These are phyloP conservation scores for Vanilla planifolia DNA, from an alignment of 106 monocot genomes.

Conservation along the genomic window DNA sequence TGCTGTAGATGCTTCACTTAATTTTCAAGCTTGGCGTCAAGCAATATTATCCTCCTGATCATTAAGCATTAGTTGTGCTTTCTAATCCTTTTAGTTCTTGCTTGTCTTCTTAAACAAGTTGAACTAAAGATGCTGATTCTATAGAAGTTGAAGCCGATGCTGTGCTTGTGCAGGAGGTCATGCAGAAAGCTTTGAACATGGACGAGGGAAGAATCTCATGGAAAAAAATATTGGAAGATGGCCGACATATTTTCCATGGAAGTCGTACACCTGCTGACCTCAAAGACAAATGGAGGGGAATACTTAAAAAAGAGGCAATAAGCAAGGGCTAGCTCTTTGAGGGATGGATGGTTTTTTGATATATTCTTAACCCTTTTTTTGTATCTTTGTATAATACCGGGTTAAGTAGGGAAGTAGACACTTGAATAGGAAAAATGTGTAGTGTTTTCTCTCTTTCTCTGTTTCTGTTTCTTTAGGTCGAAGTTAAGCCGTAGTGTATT, in stretches of 20 bases:
- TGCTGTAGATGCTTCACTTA: not conserved
- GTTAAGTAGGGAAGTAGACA: too few relatives aligned
- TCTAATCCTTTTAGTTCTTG: not conserved
- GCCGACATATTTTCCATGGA: not conserved
- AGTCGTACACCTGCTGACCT: conserved; percentile 1
- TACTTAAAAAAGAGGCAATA: not conserved
- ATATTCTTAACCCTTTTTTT: too few relatives aligned
- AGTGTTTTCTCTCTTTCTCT: too few relatives aligned
- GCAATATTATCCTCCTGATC: too few relatives aligned
- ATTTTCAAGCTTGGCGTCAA: not conserved
- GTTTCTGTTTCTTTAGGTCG: too few relatives aligned
- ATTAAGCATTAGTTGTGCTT: too few relatives aligned
- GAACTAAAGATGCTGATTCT: too few relatives aligned
- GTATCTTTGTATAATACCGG: too few relatives aligned
- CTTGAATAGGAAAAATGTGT: too few relatives aligned
- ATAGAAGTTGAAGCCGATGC: not conserved
- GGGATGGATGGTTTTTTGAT: too few relatives aligned
- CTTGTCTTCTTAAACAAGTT: too few relatives aligned
- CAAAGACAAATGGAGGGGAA: conserved; percentile 7
- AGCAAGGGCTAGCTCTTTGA: not conserved
- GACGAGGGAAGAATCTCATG: conserved; percentile 1
- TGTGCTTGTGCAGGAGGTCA: conserved; percentile 1
- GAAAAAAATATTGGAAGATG: conserved; percentile 5
- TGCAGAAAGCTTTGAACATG: not conserved
- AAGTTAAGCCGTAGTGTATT: too few relatives aligned